phyloP scores from a whole-genome alignment of 495 filamentous ascomycete species.

The Xanthoparmelia taractica region DNA sequence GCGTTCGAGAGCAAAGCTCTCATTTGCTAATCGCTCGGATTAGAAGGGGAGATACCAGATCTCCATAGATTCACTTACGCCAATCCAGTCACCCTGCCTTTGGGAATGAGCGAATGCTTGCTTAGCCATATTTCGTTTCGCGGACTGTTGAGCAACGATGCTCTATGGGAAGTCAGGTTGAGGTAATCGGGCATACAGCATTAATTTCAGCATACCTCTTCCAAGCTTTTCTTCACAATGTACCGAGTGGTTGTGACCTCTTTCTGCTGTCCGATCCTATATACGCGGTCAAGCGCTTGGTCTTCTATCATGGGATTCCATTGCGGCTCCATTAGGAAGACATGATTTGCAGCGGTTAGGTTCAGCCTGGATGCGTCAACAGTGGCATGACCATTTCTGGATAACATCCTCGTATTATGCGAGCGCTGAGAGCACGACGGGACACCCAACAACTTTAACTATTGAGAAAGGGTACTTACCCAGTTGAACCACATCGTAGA shows the following conservation, averaged over 20 bases:
- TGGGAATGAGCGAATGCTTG: slow-evolving; percentile 9
- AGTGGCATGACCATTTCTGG: too few species aligned
- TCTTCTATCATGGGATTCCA: slow-evolving; percentile 32
- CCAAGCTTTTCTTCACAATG: slow-evolving; percentile 28
- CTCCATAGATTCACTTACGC: slow-evolving; percentile 6
- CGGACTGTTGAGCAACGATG: slow-evolving; percentile 13
- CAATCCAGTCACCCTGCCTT: slow-evolving; percentile 11
- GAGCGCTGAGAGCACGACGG: too few species aligned
- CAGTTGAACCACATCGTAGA: slow-evolving; percentile 33
- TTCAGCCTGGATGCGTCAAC: too few species aligned
- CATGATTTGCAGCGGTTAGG: slow-evolving; percentile 26
- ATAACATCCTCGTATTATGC: too few species aligned
- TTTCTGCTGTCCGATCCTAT: slow-evolving; percentile 29
- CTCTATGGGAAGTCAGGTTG: slow-evolving; percentile 4
- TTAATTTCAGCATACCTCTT: slow-evolving; percentile 24
- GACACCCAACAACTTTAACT: too few species aligned
- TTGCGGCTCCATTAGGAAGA: slow-evolving; percentile 34
- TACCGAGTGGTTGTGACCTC: slow-evolving; percentile 28
- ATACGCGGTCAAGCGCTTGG: slow-evolving; percentile 30
- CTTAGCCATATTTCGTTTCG: slow-evolving; percentile 19
- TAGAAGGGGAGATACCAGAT: neutral
- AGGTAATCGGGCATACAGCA: neutral
- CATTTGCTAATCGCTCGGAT: neutral
- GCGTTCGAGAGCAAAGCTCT: slow-evolving; percentile 11
- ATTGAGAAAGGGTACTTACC: slow-evolving; percentile 7